Evolutionary conservation across 2,329 filamentous ascomycete species (phyloP), one percentile per base, ranked within the genome.

Genomic region (Fusarium poae): DNA sequence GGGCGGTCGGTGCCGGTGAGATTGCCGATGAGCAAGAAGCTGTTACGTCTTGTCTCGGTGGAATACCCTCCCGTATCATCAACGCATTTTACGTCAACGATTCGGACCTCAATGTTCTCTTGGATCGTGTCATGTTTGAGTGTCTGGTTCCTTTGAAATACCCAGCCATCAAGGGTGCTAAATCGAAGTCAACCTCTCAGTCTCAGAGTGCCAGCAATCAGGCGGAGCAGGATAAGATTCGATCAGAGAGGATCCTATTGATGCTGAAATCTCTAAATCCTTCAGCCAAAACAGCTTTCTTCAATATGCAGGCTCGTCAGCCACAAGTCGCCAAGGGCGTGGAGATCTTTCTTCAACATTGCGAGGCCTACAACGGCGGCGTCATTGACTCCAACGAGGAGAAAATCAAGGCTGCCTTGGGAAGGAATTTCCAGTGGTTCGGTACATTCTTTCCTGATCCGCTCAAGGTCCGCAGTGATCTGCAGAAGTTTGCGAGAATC

Each of bases 31-130:
- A 92, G 16, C 91, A 95, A 72, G 93, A 97, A 71, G 83, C 86
- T 20, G 91, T 97, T 21, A 87, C 86, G 15, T 83, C 88, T 12
- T 86, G 95, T n/a, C 83, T 99, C 15, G 91, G 90, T 9, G 90
- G 90, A 25, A 93, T 97, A 39, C 95, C 96, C 4, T 91, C 91
- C 2, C 91, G 89, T 65, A 93, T 99, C 44, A 89, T 97, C 66
- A 93, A 94, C 75, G 91, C 91, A 0, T 94, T 91, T 74, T 99
- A 97, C 77, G 91, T 93, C 63, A 97, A 97, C 75, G 94, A 97
- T 76, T 82, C 84, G 2, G 94, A 97, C 68, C 88, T 97, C 53
- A 96, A 97, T 74, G 86, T 93, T 21, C 84, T 97, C 37, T 86
- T 98, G 21, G 93, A 97, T 72, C 89, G 91, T 54, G 93, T 95